phyloP scores from a whole-genome alignment of 2,329 filamentous ascomycete genomes.

The Fusarium musae region DNA sequence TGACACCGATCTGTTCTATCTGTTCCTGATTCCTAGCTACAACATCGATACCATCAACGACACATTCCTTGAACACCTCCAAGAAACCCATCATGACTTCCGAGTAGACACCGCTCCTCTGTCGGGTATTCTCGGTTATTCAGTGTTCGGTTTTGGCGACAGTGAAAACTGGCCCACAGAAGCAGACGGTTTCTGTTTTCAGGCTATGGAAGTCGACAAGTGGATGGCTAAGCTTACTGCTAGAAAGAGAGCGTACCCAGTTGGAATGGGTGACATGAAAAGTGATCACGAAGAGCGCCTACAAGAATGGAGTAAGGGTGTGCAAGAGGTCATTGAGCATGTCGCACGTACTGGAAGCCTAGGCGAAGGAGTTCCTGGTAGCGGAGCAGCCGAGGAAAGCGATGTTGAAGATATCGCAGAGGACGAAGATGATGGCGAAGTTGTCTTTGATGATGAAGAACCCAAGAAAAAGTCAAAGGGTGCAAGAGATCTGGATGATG shows the following conservation, averaged over 20 bases:
- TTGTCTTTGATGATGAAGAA: constrained; percentile 54
- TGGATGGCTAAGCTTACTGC: constrained; percentile 98
- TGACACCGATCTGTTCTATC: constrained; percentile 78
- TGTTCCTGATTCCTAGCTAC: constrained; percentile 88
- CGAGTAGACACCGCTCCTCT: constrained; percentile 91
- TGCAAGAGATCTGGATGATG: constrained; percentile 70
- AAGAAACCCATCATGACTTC: constrained; percentile 97
- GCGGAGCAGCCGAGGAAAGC: constrained; percentile 85
- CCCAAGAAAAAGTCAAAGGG: constrained; percentile 53
- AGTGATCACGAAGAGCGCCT: constrained; percentile 74
- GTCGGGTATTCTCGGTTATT: constrained; percentile 81
- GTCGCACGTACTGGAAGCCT: constrained; percentile 69
- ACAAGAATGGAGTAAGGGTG: constrained; percentile 80
- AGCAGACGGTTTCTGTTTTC: constrained; percentile 90
- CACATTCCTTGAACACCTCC: constrained; percentile 85
- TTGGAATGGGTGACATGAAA: constrained; percentile 89
- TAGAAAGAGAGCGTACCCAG: constrained; percentile 85
- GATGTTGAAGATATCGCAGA: constrained; percentile 77
- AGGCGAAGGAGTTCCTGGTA: constrained; percentile 77
- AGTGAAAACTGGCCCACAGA: constrained; percentile 92
- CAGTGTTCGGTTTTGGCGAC: constrained; percentile 94
- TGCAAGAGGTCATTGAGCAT: constrained; percentile 75
- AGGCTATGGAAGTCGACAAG: constrained; percentile 88
- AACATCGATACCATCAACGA: constrained; percentile 94
- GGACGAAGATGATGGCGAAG: constrained; percentile 66